phyloP scores from a whole-genome alignment of 1,284 basidiomycete genomes.

The Rhodotorula sp. region DNA sequence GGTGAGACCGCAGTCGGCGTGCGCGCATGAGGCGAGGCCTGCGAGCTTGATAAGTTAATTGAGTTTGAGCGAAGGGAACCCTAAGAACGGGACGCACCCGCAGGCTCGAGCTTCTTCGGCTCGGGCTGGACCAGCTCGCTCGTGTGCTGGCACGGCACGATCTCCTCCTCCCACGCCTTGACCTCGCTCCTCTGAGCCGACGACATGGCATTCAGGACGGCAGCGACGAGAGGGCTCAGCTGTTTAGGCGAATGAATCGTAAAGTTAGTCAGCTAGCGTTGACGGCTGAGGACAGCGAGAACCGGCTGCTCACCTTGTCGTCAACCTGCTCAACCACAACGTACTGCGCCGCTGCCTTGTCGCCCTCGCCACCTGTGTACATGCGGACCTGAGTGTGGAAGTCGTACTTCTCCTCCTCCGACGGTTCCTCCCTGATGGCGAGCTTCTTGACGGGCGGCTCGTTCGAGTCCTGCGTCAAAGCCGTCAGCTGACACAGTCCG shows the following conservation, averaged over 20 bases:
- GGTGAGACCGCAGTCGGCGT: conserved; percentile 66
- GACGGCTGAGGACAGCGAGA: background rate
- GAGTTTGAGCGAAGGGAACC: background rate
- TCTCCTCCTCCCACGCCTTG: conserved; percentile 97
- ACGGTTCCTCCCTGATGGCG: conserved; percentile 73
- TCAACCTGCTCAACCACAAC: conserved; percentile 31
- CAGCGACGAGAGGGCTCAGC: conserved; percentile 60
- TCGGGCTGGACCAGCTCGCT: conserved; percentile 69
- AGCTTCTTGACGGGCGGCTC: conserved; percentile 89
- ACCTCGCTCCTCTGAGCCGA: conserved; percentile 91
- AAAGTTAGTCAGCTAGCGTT: background rate
- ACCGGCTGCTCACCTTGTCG: conserved; percentile 41
- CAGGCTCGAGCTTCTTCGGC: conserved; percentile 57
- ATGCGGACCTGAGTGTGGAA: conserved; percentile 68
- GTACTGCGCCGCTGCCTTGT: conserved; percentile 54
- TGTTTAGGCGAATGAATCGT: background rate
- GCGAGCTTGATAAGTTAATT: conserved; percentile 14
- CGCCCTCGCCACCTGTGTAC: conserved; percentile 55
- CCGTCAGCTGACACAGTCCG: background rate
- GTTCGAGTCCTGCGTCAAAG: conserved; percentile 54
- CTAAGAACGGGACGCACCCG: conserved; percentile 51
- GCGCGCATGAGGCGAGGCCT: conserved; percentile 62
- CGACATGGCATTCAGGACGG: conserved; percentile 76
- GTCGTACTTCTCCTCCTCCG: conserved; percentile 84
- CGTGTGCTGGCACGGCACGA: conserved; percentile 82